Base-by-base conservation (phyloP, 108 stramenopile genomes). In the Fistulifera pelliculosa region DNA sequence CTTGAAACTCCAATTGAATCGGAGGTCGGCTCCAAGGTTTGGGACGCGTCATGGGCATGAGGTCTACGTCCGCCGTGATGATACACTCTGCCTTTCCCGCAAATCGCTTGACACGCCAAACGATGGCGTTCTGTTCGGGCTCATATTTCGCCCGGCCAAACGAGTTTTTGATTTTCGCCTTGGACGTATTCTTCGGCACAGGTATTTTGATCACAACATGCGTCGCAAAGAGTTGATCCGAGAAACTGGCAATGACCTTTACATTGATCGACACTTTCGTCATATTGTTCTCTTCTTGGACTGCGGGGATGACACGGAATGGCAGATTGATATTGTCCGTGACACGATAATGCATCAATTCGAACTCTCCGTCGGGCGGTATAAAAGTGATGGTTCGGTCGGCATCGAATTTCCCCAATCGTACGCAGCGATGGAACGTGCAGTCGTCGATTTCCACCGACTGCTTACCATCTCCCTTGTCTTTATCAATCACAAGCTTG, bases 331-430 rank as follows among this genome's bases (percentile, higher is more conserved):
- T 90, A 64, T 94, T 94, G 72, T 95, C 94, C 19, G 87, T 89
- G 49, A 98, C 93, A 27, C 97, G 90, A 74, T 98, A 99, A 53
- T 88, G 65, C 99, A 99, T 99, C 52, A 99, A 71, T 69, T 99
- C 97, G 66, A 97, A 99, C 76, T 99, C 99, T 24, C 99, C 99
- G 67, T 99, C 99, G 0, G 99, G 99, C 11, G 99, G 99, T 54
- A 97, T 96, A 63, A 99, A 99, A 57, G 99, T 99, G 65, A 99
- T 98, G 42, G 99, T 97, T 41, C 99, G 84, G 66, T 99, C 99
- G 26, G 97, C 88, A 73, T 99, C 99, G 70, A 98, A 99, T 65
- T 96, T 95, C 39, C 97, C 94, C n/a, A 96, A 76, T 52, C 90
- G 75, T 4, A 97, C 94, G 66, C 96, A 97, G 47, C 97, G 76